phyloP scores from a whole-genome alignment of 768 basidiomycete species.

The Amanita pseudoporphyria region DNA sequence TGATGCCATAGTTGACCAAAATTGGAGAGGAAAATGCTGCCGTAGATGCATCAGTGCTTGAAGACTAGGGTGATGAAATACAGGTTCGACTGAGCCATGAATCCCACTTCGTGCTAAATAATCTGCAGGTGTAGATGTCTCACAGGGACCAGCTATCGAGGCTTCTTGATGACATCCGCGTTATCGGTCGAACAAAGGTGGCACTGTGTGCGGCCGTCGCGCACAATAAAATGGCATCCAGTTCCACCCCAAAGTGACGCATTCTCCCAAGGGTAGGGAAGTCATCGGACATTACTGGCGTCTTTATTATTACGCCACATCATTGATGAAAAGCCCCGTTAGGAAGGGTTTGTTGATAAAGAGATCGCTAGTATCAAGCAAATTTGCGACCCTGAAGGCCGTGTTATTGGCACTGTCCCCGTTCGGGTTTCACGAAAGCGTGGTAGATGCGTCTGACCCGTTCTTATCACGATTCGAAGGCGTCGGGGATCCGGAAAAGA shows the following conservation, averaged over 20 bases:
- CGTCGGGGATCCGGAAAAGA: neutral
- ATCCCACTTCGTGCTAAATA: no score
- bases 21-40: slow-evolving; percentile 27
- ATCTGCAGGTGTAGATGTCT: slow-evolving; percentile 99
- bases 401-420: slow-evolving; percentile 90
- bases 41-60: slow-evolving; percentile 74
- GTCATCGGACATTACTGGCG: slow-evolving; percentile 53
- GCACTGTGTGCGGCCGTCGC: slow-evolving; percentile 93
- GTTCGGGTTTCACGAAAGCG: slow-evolving; percentile 74
- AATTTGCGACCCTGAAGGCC: slow-evolving; percentile 89
- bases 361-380: slow-evolving; percentile 41
- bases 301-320: slow-evolving; percentile 7
- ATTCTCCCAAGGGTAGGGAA: no score
- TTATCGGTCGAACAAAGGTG: slow-evolving; percentile 68
- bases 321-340: slow-evolving; percentile 6
- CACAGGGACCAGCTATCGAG: slow-evolving; percentile 90
- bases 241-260: no score
- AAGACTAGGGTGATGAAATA: no score
- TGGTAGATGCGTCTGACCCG: slow-evolving; percentile 95
- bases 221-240: no score
- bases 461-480: slow-evolving; percentile 56
- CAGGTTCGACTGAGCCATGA: slow-evolving; percentile 40
- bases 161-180: slow-evolving; percentile 64
- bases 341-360: slow-evolving; percentile 91
- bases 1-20: no score